Percentiles rank a stretch among this genome's conserved stretches.
Conservation (phyloP, 2,329 filamentous ascomycete species). For the Fusarium torreyae region DNA sequence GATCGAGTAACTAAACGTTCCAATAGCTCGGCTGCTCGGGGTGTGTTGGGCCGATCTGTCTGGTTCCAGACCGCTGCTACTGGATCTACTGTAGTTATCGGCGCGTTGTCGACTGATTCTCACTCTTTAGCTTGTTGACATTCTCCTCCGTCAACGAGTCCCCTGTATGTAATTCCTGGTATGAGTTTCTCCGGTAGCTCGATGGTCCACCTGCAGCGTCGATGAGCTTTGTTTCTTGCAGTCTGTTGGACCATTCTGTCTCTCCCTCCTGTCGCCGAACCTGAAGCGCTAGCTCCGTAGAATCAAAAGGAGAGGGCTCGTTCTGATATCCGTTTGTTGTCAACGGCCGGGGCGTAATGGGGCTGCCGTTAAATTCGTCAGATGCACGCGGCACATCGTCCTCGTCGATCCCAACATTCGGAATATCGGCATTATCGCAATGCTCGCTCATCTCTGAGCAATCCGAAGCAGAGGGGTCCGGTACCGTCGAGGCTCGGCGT, state of each 20-base stretch:
- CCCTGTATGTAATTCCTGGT: slow-evolving; percentile 55
- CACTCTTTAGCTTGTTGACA: slow-evolving; percentile 62
- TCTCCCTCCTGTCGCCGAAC: slow-evolving; percentile 56
- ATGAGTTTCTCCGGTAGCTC: slow-evolving; percentile 53
- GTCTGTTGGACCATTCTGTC: slow-evolving; percentile 60
- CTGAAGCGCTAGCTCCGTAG: slow-evolving; percentile 55
- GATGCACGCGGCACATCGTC: slow-evolving; percentile 35
- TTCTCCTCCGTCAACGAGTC: slow-evolving; percentile 70
- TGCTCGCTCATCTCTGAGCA: slow-evolving; percentile 63
- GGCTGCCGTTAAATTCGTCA: slow-evolving; percentile 53
- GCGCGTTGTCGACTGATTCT: slow-evolving; percentile 49
- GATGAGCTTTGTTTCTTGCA: slow-evolving; percentile 64
- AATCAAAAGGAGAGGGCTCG: slow-evolving; percentile 62
- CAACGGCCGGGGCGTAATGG: slow-evolving; percentile 60
- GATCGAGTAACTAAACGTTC: slow-evolving; percentile 13
- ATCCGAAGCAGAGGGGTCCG: slow-evolving; percentile 56
- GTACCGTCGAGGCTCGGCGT: slow-evolving; percentile 43
- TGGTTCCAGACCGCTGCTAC: background rate
- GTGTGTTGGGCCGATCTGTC: slow-evolving; percentile 13
- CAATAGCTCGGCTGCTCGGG: slow-evolving; percentile 29
- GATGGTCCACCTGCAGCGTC: slow-evolving; percentile 61
- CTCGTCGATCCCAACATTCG: slow-evolving; percentile 55
- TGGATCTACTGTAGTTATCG: slow-evolving; percentile 23
- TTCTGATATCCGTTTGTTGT: slow-evolving; percentile 55
- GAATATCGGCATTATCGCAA: slow-evolving; percentile 61